Conservation (phyloP, 2,329 filamentous ascomycete genomes). For the Fusarium algeriense region DNA sequence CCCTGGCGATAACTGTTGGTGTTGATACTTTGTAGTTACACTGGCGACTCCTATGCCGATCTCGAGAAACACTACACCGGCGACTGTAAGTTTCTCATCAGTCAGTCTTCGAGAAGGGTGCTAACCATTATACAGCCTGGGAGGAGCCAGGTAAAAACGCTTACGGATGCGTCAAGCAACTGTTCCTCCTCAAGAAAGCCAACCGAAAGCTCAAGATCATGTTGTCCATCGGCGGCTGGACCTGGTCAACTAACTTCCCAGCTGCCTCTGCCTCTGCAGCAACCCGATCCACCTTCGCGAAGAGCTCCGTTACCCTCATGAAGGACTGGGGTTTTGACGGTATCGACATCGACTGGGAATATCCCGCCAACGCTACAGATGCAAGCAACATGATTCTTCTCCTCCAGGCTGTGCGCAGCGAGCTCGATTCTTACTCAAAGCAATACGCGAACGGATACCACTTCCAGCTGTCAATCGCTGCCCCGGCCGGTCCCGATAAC, state of each 20-base stretch:
- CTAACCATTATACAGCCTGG: slow-evolving; percentile 45
- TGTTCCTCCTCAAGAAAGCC: slow-evolving; percentile 79
- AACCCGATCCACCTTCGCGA: slow-evolving; percentile 73
- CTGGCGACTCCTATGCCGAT: slow-evolving; percentile 36
- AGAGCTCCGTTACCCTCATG: slow-evolving; percentile 74
- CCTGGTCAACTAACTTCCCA: slow-evolving; percentile 80
- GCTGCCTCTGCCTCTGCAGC: slow-evolving; percentile 70
- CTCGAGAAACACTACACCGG: slow-evolving; percentile 37
- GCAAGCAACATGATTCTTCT: slow-evolving; percentile 57
- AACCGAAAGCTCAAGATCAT: slow-evolving; percentile 82
- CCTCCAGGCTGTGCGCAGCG: slow-evolving; percentile 56
- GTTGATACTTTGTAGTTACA: slow-evolving; percentile 8
- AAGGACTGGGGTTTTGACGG: slow-evolving; percentile 74
- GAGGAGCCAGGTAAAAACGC: slow-evolving; percentile 74
- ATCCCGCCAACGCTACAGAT: slow-evolving; percentile 52
- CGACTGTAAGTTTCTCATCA: slow-evolving; percentile 21
- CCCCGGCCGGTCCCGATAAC: slow-evolving; percentile 61
- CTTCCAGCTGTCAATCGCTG: slow-evolving; percentile 65
- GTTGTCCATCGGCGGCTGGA: slow-evolving; percentile 86
- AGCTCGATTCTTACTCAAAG: slow-evolving; percentile 61
- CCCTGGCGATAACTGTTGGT: accelerated
- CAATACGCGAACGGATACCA: slow-evolving; percentile 56
- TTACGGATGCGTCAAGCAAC: slow-evolving; percentile 82
- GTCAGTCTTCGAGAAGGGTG: accelerated
- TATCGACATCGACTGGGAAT: slow-evolving; percentile 58